Base-by-base conservation (phyloP, 1,284 basidiomycete genomes). In the Vanrija sp. region DNA sequence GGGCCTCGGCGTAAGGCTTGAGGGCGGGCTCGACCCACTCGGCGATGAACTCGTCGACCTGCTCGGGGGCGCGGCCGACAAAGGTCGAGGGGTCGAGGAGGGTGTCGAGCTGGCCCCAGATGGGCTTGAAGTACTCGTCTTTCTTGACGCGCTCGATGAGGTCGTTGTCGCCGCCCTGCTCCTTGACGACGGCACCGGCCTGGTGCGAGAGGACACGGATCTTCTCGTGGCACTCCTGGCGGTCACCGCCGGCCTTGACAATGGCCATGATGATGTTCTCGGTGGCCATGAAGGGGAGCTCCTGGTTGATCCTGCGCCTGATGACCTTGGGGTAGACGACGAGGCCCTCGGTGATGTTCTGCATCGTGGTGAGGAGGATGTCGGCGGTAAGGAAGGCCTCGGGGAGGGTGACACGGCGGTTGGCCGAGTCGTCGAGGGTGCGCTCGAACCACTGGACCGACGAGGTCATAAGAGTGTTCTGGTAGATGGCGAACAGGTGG, bases 201-300 rank as follows among this genome's bases (percentile, higher is more conserved):
- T 98, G 86, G 75, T 98, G 95, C 14, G 92, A 96, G n/a, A 98
- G 65, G 48, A 97, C 94, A 56, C 95, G 80, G 70, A 98, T 95
- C 77, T 89, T 88, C 78, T 98, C 96, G 75, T 98, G 95, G 37
- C 92, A 93, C 75, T 90, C 89, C 77, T 98, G 96, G 38, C 96
- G 82, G 75, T 98, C 95, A 1, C 94, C 96, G 39, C 94, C 94
- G 51, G 76, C 75, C 77, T 95, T 95, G 56, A 98, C 96, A 59
- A 98, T 86, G 12, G 93, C 93, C 96, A 99, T 98, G 79, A 98
- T 98, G 75, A 99, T 83, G 77, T 98, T 98, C 77, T 97, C 93
- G 3, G 93, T 94, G 3, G 90, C 89, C 96, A 99, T 99, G 82
- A 98, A 98, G 2, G 96, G 96, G 35, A 99, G 82, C 77, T 99